Evolutionary conservation across 768 basidiomycete species (phyloP).

Genomic region (Mycena crocata): DNA sequence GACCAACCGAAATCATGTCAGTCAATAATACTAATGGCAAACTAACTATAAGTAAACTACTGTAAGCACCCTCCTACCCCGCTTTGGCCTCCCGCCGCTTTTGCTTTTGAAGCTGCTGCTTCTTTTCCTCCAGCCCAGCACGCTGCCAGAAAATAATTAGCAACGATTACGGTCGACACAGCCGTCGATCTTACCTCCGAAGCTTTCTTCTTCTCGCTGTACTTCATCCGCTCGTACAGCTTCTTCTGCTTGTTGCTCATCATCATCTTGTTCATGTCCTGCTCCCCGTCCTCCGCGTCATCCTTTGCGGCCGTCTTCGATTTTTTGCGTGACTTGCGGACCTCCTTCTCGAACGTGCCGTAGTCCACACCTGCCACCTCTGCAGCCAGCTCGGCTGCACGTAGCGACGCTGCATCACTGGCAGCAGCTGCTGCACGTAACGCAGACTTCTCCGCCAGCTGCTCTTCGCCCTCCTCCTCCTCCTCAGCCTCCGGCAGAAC

Average conservation of each 20-base stretch:
- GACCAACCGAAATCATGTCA: conserved; percentile 8
- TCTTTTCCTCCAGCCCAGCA: conserved; percentile 68
- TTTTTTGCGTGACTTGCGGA: conserved; percentile 68
- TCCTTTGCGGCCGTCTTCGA: conserved; percentile 44
- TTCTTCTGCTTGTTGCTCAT: conserved; percentile 96
- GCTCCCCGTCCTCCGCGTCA: conserved; percentile 61
- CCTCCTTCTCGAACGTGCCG: conserved; percentile 80
- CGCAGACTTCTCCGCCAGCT: conserved; percentile 41
- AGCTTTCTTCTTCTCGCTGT: conserved; percentile 80
- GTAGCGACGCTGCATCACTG: conserved; percentile 74
- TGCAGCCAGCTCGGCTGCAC: conserved; percentile 92
- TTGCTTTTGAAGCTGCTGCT: conserved; percentile 64
- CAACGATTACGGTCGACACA: not conserved
- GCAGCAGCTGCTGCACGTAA: conserved; percentile 48
- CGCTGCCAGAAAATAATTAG: conserved; percentile 56
- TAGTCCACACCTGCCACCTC: conserved; percentile 89
- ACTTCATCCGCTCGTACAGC: conserved; percentile 93
- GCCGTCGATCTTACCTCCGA: conserved; percentile 72
- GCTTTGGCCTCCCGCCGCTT: conserved; percentile 55
- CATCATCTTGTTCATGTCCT: conserved; percentile 97
- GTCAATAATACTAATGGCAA: not conserved
- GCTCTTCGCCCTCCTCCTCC: conserved; percentile 40
- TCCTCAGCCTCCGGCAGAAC: conserved; percentile 40
- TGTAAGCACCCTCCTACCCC: conserved; percentile 8
- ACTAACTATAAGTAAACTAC: not conserved